These are phyloP conservation scores for Aspergillus floridensis DNA, from an alignment of 2,329 filamentous ascomycete genomes.

Conservation along the genomic window DNA sequence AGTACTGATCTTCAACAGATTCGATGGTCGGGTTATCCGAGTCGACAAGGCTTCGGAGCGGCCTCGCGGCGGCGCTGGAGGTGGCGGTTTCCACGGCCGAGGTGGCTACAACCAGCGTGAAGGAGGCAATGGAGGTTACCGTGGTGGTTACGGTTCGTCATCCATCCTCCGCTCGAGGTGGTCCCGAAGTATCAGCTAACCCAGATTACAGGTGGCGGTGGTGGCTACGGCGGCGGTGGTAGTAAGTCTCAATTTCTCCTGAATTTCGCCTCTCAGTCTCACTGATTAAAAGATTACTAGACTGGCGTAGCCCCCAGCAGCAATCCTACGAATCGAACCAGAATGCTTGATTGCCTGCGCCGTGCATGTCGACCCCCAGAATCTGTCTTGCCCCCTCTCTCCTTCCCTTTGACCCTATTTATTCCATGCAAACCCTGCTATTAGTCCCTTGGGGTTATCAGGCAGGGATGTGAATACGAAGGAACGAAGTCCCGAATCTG, in stretches of 20 bases:
- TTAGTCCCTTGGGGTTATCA: not conserved
- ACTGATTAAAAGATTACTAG: not conserved
- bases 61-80: slow-evolving; percentile 55
- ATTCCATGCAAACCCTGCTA: not conserved
- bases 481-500: not conserved
- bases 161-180: not conserved
- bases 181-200: not conserved
- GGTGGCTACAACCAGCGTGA: slow-evolving; percentile 47
- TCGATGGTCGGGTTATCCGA: slow-evolving; percentile 90
- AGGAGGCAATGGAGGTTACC: slow-evolving; percentile 27
- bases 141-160: slow-evolving; percentile 27
- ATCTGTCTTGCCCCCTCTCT: not conserved
- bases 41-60: slow-evolving; percentile 94
- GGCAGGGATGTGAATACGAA: not conserved
- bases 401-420: not conserved
- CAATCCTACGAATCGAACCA: not conserved
- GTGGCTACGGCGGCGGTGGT: slow-evolving; percentile 10
- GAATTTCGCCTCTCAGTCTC: not conserved
- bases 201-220: slow-evolving; percentile 21
- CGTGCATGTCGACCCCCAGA: not conserved
- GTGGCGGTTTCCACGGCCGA: slow-evolving; percentile 44
- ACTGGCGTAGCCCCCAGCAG: not conserved
- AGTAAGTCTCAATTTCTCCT: not conserved
- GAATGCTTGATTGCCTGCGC: not conserved
- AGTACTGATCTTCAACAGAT: slow-evolving; percentile 53